Percentiles rank a stretch among this genome's conserved stretches.
phyloP scores from a whole-genome alignment of 116 monocot species.

The Trichopus zeylanicus region DNA sequence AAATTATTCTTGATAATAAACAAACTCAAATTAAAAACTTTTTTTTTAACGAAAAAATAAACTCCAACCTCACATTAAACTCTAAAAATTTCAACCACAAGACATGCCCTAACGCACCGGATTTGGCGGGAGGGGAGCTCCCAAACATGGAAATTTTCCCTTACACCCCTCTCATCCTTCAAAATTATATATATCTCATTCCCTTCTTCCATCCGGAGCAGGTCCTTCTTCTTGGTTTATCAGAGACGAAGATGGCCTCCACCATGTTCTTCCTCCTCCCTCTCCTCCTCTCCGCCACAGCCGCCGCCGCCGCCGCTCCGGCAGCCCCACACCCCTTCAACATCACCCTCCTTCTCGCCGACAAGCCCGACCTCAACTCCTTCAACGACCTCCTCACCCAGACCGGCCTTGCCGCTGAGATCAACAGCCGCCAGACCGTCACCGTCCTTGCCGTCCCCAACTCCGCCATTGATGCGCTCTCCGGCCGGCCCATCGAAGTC shows the following conservation, averaged over 20 bases:
- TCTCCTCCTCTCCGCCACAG: slow-evolving; percentile 11
- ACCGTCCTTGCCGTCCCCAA: too few species aligned
- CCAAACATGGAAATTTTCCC: neutral
- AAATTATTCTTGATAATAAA: too few species aligned
- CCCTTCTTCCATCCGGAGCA: neutral
- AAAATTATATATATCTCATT: neutral
- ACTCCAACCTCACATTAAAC: too few species aligned
- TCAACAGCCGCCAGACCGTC: slow-evolving; percentile 45
- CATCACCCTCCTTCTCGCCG: slow-evolving; percentile 44
- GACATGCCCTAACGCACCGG: too few species aligned
- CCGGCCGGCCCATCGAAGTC: too few species aligned
- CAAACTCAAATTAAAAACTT: too few species aligned
- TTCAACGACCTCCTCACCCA: slow-evolving; percentile 44
- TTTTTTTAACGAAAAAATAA: too few species aligned
- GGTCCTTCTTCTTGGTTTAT: slow-evolving; percentile 3
- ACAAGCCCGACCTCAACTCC: slow-evolving; percentile 25
- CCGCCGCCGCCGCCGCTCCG: slow-evolving; percentile 20
- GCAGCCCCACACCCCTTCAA: too few species aligned
- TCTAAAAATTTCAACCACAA: too few species aligned
- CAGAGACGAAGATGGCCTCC: neutral
- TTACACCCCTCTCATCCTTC: neutral
- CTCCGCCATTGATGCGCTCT: too few species aligned
- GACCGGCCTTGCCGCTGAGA: slow-evolving; percentile 35
- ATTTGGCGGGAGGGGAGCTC: neutral
- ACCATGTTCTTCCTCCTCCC: slow-evolving; percentile 10